Percentiles rank a stretch among this genome's conserved stretches.
Evolutionary conservation across 305 asterid species (phyloP).

Genomic region (Stenogyne calaminthoides): DNA sequence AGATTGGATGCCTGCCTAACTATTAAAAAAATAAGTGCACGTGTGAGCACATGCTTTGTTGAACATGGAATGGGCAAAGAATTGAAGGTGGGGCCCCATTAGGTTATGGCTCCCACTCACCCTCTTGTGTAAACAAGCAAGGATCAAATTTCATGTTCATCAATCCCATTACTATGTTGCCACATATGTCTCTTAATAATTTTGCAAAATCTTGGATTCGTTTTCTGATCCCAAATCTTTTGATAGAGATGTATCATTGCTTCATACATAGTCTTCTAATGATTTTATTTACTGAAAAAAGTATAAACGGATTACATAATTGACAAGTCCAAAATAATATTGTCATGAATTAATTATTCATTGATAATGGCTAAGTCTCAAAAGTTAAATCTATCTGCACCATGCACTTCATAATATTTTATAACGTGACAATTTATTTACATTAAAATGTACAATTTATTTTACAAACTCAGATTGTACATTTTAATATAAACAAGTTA

Average conservation of each 20-base stretch:
- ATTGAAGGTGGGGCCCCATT: slow-evolving; percentile 22
- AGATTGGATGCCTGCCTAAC: not conserved
- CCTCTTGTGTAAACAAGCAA: not conserved
- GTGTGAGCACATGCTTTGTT: slow-evolving; percentile 52
- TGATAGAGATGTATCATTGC: not conserved
- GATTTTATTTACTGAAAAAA: too few species aligned
- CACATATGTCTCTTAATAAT: slow-evolving; percentile 13
- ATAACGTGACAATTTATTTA: too few species aligned
- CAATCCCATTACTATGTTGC: slow-evolving; percentile 18
- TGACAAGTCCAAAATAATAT: too few species aligned
- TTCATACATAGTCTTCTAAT: too few species aligned
- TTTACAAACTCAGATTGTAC: too few species aligned
- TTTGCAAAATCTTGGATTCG: not conserved
- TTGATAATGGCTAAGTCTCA: too few species aligned
- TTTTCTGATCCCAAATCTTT: not conserved
- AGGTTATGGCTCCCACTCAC: slow-evolving; percentile 25
- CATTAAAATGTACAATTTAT: too few species aligned
- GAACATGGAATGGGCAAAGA: slow-evolving; percentile 35
- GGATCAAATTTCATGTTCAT: slow-evolving; percentile 27
- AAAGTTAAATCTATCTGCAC: too few species aligned
- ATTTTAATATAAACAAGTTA: too few species aligned
- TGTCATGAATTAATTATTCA: too few species aligned
- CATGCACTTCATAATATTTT: too few species aligned
- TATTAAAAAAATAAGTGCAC: slow-evolving; percentile 30
- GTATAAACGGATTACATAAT: too few species aligned